Percentiles rank a stretch among this genome's conserved stretches.
Conservation (phyloP, 345 rosid genomes). For the Eucalyptus marginata region DNA sequence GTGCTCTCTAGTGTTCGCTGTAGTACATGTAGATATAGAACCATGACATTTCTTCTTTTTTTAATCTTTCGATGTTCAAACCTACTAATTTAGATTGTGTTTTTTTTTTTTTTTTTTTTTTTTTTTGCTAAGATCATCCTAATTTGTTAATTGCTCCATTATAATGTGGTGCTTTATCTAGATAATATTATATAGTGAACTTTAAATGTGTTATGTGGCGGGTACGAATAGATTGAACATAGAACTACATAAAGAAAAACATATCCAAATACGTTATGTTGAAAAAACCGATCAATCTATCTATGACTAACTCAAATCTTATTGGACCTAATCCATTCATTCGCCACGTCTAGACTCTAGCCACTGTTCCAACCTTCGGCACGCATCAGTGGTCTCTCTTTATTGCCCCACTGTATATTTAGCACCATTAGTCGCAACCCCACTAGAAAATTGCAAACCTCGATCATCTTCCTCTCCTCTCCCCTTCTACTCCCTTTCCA, state of each 20-base stretch:
- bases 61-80: neutral
- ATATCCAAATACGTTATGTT: too few species aligned
- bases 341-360: too few species aligned
- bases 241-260: neutral
- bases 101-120: too few species aligned
- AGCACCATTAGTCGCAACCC: neutral
- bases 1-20: neutral
- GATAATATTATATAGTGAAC: too few species aligned
- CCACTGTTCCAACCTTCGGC: fast-evolving
- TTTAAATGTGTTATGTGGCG: neutral
- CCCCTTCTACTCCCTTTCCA: neutral
- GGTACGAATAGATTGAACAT: neutral
- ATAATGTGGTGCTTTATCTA: too few species aligned
- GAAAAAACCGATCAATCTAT: too few species aligned
- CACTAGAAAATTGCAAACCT: neutral
- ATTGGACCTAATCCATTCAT: neutral
- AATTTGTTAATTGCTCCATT: too few species aligned
- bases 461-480: neutral
- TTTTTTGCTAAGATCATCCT: too few species aligned
- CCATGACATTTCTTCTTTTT: neutral
- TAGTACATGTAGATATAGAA: too few species aligned
- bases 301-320: neutral
- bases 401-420: neutral
- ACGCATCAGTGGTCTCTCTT: too few species aligned
- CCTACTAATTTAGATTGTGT: too few species aligned